These are phyloP conservation scores for Coniochaeta sp. DNA, from an alignment of 2,329 filamentous ascomycete species.

Conservation along the genomic window DNA sequence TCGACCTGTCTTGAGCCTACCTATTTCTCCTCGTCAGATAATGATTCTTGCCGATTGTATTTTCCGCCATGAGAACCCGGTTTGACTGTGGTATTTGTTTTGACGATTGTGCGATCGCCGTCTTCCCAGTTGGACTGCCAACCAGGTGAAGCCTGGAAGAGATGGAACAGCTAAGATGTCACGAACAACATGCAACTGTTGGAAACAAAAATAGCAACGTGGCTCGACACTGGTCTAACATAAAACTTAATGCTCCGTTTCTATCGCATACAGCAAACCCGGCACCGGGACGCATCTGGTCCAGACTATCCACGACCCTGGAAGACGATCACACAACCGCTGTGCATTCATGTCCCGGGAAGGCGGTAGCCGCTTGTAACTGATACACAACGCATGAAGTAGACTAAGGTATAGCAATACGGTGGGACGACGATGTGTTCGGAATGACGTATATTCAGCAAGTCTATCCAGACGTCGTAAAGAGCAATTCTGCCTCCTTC, in stretches of 20 bases:
- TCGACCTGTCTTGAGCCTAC: too few species aligned
- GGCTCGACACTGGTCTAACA: background rate
- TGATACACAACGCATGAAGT: background rate
- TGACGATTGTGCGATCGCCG: background rate
- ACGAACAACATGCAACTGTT: background rate
- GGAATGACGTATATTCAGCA: background rate
- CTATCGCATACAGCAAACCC: background rate
- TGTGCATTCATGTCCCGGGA: background rate
- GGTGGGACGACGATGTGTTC: background rate
- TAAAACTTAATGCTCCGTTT: background rate
- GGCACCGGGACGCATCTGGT: background rate
- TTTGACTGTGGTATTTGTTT: background rate
- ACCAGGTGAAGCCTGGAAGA: background rate
- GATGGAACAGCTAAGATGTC: background rate
- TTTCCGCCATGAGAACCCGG: too few species aligned
- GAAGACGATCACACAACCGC: background rate
- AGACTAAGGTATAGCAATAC: too few species aligned
- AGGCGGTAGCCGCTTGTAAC: background rate
- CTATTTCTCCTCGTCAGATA: background rate
- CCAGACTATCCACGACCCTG: background rate
- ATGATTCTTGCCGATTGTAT: background rate
- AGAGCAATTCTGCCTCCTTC: background rate
- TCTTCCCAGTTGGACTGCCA: background rate
- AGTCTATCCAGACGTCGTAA: background rate
- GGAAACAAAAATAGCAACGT: background rate